These are phyloP conservation scores for Magnolia sinica DNA, from an alignment of 164 flowering plant genomes.

Conservation along the genomic window DNA sequence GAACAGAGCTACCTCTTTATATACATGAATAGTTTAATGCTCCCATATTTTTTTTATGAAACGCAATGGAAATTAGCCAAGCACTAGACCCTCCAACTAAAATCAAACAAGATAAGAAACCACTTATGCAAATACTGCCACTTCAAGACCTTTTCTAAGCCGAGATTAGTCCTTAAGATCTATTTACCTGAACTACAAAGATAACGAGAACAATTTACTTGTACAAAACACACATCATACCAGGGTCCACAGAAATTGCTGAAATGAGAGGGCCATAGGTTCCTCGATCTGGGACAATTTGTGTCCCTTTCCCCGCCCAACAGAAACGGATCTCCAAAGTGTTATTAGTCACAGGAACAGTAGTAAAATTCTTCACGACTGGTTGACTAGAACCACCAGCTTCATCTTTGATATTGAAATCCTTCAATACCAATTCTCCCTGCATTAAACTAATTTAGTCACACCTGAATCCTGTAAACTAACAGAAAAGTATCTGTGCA, in stretches of 20 bases:
- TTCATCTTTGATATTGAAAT: slow-evolving; percentile 36
- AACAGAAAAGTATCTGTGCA: not conserved
- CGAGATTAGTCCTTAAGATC: not conserved
- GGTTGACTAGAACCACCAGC: slow-evolving; percentile 33
- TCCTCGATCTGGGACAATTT: slow-evolving; percentile 33
- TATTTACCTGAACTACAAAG: too few relatives aligned
- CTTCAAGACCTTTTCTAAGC: not conserved
- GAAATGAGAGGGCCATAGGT: slow-evolving; percentile 51
- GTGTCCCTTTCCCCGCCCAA: slow-evolving; percentile 51
- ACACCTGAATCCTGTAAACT: not conserved
- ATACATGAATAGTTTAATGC: not conserved
- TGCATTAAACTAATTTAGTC: slow-evolving; percentile 9
- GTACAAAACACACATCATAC: slow-evolving; percentile 17
- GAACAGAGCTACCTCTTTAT: too few relatives aligned
- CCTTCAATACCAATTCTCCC: slow-evolving; percentile 29
- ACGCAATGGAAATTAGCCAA: not conserved
- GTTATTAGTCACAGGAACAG: slow-evolving; percentile 20
- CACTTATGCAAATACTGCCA: not conserved
- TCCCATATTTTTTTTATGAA: not conserved
- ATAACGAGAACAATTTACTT: not conserved
- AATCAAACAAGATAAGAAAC: not conserved
- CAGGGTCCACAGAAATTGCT: slow-evolving; percentile 34
- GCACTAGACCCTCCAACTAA: not conserved
- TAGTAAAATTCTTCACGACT: slow-evolving; percentile 15
- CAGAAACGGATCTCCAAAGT: slow-evolving; percentile 35